A percentile compares a stretch with the other conserved stretches of the same genome.
Evolutionary conservation across 495 filamentous ascomycete genomes (phyloP).

Genomic region (Alectoria sarmentosa): DNA sequence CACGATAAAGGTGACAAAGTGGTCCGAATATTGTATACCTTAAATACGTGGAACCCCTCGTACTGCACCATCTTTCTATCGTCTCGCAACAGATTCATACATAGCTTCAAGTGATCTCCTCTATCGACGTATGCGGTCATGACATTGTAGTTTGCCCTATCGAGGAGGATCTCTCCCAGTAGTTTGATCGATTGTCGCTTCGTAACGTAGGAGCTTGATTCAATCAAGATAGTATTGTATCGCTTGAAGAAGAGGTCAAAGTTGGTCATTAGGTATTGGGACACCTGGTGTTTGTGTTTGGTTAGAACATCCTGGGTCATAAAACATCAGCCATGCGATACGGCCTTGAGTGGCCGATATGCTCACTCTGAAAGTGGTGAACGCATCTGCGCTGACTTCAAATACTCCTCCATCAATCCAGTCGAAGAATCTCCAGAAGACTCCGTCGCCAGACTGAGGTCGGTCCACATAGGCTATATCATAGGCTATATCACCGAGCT

Average conservation of each 20-base stretch:
- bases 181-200: conserved; percentile 98
- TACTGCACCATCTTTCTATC: conserved; percentile 99
- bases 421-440: conserved; percentile 97
- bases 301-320: conserved; percentile 74
- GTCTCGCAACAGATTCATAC: conserved; percentile 92
- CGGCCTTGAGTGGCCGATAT: neutral
- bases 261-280: conserved; percentile 76
- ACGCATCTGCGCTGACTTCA: conserved; percentile 95
- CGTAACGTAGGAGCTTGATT: conserved; percentile 93
- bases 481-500: conserved; percentile 55
- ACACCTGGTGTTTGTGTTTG: conserved; percentile 83
- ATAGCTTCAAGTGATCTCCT: conserved; percentile 91
- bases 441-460: conserved; percentile 63
- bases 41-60: conserved; percentile 98
- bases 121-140: conserved; percentile 97
- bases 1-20: neutral
- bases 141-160: conserved; percentile 92
- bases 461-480: conserved; percentile 55
- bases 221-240: conserved; percentile 83
- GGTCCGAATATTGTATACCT: conserved; percentile 43
- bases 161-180: conserved; percentile 88
- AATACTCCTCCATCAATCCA: conserved; percentile 95
- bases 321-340: conserved; percentile 11
- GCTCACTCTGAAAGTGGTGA: conserved; percentile 87
- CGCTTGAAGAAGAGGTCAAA: conserved; percentile 84